These are phyloP conservation scores for Tolypocladium capitatum DNA, from an alignment of 2,329 filamentous ascomycete genomes.

Conservation along the genomic window DNA sequence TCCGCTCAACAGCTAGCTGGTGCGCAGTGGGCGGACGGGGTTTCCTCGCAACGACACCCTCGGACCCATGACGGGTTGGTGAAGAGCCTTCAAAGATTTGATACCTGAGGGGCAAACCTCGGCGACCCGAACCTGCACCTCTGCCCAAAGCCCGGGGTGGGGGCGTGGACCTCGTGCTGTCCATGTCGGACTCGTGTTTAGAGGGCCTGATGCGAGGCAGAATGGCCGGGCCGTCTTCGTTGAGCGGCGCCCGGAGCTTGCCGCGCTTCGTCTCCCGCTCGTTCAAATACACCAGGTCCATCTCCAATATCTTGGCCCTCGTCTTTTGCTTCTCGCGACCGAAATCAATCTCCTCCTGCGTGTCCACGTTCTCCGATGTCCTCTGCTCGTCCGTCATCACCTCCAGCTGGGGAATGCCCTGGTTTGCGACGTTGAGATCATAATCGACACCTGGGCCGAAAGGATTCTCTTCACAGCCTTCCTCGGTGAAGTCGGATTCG, in stretches of 20 bases:
- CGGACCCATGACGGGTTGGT: conserved; percentile 40
- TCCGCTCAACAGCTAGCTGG: conserved; percentile 68
- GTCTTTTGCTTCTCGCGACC: conserved; percentile 62
- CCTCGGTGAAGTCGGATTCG: conserved; percentile 84
- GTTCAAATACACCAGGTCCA: conserved; percentile 56
- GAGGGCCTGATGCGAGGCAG: conserved; percentile 50
- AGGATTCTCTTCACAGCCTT: conserved; percentile 79
- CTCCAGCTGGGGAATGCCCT: conserved; percentile 55
- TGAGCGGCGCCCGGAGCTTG: conserved; percentile 22
- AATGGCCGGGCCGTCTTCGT: conserved; percentile 43
- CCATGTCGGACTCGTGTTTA: conserved; percentile 41
- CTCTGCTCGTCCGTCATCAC: conserved; percentile 53
- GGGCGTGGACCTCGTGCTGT: conserved; percentile 30
- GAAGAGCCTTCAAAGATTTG: conserved; percentile 49
- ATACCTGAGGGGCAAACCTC: conserved; percentile 37
- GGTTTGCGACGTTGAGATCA: conserved; percentile 48
- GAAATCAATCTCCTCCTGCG: conserved; percentile 54
- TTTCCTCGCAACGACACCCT: conserved; percentile 45
- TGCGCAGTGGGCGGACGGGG: conserved; percentile 68
- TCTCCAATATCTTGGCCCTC: conserved; percentile 60
- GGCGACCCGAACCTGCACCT: conserved; percentile 6
- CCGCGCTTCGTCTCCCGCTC: conserved; percentile 47
- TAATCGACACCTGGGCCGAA: conserved; percentile 66
- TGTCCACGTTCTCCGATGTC: conserved; percentile 60
- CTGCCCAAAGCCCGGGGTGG: conserved; percentile 20